These are phyloP conservation scores for Brassica incana DNA, from an alignment of 345 rosid species.

Conservation along the genomic window DNA sequence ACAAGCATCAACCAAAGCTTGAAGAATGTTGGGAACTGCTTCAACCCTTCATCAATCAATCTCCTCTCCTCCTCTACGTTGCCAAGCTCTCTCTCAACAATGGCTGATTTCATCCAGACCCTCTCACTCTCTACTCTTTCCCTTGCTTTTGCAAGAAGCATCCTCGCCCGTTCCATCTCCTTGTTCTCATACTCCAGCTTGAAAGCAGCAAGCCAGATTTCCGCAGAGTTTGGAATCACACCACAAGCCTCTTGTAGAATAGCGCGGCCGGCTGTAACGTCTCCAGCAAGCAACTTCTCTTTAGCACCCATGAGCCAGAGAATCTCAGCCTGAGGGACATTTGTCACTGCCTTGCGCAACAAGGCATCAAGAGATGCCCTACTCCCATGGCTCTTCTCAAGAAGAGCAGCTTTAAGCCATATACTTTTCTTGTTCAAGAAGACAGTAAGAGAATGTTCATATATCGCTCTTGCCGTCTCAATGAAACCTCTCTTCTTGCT, in stretches of 20 bases:
- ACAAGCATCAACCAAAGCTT: constrained; percentile 94
- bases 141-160: neutral
- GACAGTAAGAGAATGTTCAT: neutral
- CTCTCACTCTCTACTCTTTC: neutral
- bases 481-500: neutral
- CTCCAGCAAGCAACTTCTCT: neutral
- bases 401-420: neutral
- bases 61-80: constrained; percentile 73
- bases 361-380: neutral
- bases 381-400: constrained; percentile 1
- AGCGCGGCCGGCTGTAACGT: neutral
- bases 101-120: constrained; percentile 63
- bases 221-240: neutral
- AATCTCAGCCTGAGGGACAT: neutral
- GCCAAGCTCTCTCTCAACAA: constrained; percentile 88
- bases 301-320: neutral
- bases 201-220: neutral
- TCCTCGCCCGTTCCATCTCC: neutral
- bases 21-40: constrained; percentile 74
- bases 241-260: neutral
- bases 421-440: neutral
- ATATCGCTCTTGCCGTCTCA: neutral
- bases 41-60: constrained; percentile 76
- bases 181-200: neutral
- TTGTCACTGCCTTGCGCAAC: neutral